Evolutionary conservation across 2,329 filamentous ascomycete species (phyloP).

Genomic region (Ophiognomonia clavigignenti-juglandacearum): DNA sequence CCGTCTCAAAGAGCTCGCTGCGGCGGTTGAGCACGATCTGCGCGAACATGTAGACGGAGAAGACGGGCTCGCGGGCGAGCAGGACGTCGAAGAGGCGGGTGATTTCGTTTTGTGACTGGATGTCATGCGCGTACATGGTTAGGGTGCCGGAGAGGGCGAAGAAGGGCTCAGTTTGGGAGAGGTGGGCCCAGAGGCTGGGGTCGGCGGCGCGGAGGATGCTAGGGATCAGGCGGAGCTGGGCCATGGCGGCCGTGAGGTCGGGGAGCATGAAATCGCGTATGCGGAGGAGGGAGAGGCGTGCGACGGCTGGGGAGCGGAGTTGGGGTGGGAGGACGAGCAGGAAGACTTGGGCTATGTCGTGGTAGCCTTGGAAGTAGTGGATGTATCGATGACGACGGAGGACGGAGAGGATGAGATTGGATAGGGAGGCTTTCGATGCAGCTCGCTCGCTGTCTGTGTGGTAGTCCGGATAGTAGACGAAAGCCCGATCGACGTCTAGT

Average conservation of each 20-base stretch:
- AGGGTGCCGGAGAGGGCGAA: slow-evolving; percentile 91
- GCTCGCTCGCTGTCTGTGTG: slow-evolving; percentile 65
- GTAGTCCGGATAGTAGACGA: slow-evolving; percentile 87
- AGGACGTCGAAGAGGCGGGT: slow-evolving; percentile 89
- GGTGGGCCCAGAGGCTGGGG: slow-evolving; percentile 64
- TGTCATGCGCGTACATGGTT: slow-evolving; percentile 95
- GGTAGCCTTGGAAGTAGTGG: slow-evolving; percentile 97
- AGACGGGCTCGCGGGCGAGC: slow-evolving; percentile 79
- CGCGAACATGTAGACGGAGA: slow-evolving; percentile 87
- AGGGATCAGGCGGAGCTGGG: slow-evolving; percentile 83
- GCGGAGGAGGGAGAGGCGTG: slow-evolving; percentile 74
- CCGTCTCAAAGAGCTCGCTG: slow-evolving; percentile 80
- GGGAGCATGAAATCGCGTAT: slow-evolving; percentile 99
- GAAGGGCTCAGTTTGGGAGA: slow-evolving; percentile 77
- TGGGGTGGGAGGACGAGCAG: slow-evolving; percentile 72
- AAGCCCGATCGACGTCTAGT: slow-evolving; percentile 91
- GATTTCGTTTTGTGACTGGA: slow-evolving; percentile 84
- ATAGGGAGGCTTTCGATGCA: slow-evolving; percentile 70
- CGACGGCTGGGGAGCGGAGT: slow-evolving; percentile 58
- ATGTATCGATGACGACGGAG: slow-evolving; percentile 78
- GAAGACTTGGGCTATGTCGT: slow-evolving; percentile 96
- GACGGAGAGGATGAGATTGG: slow-evolving; percentile 72
- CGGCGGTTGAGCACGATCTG: slow-evolving; percentile 78
- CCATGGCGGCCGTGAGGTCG: slow-evolving; percentile 71
- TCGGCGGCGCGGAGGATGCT: slow-evolving; percentile 73